phyloP scores from a whole-genome alignment of 2,329 filamentous ascomycete genomes.

The Tolypocladium sp. region DNA sequence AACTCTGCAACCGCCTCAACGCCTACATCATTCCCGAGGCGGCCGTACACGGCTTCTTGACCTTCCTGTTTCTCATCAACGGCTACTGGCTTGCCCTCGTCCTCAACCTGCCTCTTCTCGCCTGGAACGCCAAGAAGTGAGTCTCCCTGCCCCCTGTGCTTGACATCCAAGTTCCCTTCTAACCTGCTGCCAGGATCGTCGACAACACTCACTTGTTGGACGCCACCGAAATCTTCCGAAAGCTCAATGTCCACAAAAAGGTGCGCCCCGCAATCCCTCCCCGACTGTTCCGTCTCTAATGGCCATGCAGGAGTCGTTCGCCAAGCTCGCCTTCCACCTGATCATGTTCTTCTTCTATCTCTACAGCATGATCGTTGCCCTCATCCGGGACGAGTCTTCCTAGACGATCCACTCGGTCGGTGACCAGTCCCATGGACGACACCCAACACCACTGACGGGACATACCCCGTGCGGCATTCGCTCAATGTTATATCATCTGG shows the following conservation, averaged over 20 bases:
- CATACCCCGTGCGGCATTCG: not conserved
- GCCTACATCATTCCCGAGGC: slow-evolving; percentile 99
- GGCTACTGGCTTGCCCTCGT: slow-evolving; percentile 94
- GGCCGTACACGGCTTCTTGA: slow-evolving; percentile 92
- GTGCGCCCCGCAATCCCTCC: slow-evolving; percentile 31
- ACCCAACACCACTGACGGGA: not conserved
- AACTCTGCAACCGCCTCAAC: slow-evolving; percentile 99
- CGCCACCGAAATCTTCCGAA: slow-evolving; percentile 98
- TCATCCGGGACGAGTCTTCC: slow-evolving; percentile 90
- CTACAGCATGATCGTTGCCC: slow-evolving; percentile 95
- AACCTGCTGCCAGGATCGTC: slow-evolving; percentile 57
- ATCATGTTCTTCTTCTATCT: slow-evolving; percentile 99
- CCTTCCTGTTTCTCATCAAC: slow-evolving; percentile 93
- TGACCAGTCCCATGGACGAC: not conserved
- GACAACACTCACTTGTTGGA: slow-evolving; percentile 96
- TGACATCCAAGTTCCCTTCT: not conserved
- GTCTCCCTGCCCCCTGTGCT: slow-evolving; percentile 23
- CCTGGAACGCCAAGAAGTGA: slow-evolving; percentile 97
- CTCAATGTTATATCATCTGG: not conserved
- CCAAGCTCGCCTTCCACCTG: slow-evolving; percentile 97
- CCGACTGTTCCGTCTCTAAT: slow-evolving; percentile 10
- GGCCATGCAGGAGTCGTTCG: slow-evolving; percentile 76
- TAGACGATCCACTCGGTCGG: slow-evolving; percentile 28
- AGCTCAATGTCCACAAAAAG: slow-evolving; percentile 98
- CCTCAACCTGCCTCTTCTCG: slow-evolving; percentile 84